These are phyloP conservation scores for Claviceps sorghi DNA, from an alignment of 2,329 filamentous ascomycete genomes.

Conservation along the genomic window DNA sequence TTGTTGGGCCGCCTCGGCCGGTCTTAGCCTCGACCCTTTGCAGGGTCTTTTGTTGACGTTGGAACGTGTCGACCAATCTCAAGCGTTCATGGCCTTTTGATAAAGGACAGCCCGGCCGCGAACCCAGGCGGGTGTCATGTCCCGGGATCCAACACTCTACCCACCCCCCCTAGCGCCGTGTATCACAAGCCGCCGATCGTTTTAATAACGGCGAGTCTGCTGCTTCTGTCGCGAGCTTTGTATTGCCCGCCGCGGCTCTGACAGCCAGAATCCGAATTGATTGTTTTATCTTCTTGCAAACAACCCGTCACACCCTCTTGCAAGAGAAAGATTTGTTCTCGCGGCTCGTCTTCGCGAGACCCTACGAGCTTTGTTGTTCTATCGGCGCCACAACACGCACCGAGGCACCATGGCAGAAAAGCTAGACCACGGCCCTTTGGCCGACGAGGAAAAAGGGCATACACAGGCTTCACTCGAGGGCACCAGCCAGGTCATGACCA, in stretches of 20 bases:
- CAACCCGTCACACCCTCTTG: neutral
- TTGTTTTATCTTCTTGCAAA: neutral
- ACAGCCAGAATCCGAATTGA: no score
- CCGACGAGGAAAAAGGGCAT: constrained; percentile 1
- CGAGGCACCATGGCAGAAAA: neutral
- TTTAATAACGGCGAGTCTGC: neutral
- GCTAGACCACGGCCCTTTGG: neutral
- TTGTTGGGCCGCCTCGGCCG: neutral
- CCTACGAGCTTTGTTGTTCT: neutral
- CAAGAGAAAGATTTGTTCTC: neutral
- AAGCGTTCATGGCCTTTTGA: neutral
- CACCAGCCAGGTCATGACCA: constrained; percentile 8
- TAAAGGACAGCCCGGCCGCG: neutral
- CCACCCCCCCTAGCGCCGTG: neutral
- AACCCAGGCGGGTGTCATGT: neutral
- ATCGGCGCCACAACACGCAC: neutral
- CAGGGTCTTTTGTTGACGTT: neutral
- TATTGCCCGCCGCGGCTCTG: neutral
- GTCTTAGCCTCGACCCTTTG: neutral
- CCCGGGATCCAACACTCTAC: neutral
- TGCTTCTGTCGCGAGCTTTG: neutral
- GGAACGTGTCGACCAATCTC: neutral
- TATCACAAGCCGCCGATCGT: constrained; percentile 1
- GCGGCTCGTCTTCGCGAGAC: neutral
- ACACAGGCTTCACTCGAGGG: constrained; percentile 3